These are phyloP conservation scores for Carex pumila DNA, from an alignment of 176 grass and related monocot genomes.

Conservation along the genomic window DNA sequence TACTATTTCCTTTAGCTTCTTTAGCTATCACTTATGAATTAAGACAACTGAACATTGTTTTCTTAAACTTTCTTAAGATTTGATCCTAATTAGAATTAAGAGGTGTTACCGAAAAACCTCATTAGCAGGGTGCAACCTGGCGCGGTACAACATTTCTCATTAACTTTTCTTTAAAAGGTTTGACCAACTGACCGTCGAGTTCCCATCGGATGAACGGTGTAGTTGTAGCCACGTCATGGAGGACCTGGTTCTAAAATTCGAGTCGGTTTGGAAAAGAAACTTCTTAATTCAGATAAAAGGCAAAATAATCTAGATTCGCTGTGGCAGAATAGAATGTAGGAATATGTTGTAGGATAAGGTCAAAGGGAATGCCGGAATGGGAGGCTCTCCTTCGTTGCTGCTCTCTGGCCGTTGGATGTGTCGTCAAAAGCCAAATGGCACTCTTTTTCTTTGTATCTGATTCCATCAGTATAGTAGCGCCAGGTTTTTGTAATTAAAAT, in stretches of 20 bases:
- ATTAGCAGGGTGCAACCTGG: background rate
- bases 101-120: no score
- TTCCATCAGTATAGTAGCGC: background rate
- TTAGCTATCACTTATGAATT: no score
- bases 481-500: background rate
- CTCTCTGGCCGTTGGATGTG: constrained; percentile 1
- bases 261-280: background rate
- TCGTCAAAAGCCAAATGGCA: background rate
- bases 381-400: background rate
- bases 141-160: background rate
- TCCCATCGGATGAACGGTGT: background rate
- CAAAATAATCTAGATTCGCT: background rate
- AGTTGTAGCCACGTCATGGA: background rate
- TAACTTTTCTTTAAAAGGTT: background rate
- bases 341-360: background rate
- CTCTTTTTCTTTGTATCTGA: background rate
- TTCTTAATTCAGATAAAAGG: background rate
- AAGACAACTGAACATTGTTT: no score
- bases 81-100: no score
- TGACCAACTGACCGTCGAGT: background rate
- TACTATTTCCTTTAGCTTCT: no score
- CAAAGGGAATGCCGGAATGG: background rate
- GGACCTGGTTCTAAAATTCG: background rate
- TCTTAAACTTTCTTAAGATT: no score
- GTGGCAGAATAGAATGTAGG: background rate